Conservation (phyloP, 139 green algal genomes). For the Picochlorum sp. region DNA sequence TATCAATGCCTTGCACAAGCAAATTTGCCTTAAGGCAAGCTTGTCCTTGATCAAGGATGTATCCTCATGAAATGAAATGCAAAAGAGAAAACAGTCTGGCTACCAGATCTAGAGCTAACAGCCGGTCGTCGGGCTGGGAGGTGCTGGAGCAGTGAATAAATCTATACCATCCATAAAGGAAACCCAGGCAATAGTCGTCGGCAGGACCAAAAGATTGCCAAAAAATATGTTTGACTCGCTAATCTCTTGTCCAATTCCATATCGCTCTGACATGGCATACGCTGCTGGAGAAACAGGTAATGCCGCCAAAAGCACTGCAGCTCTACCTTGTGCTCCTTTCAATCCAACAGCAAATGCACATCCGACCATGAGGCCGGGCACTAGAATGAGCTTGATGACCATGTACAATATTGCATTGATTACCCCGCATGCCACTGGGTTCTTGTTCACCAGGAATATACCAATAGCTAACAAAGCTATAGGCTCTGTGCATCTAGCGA, state of each 20-base stretch:
- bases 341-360: slow-evolving; percentile 24
- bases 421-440: slow-evolving; percentile 5
- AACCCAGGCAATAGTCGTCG: slow-evolving; percentile 24
- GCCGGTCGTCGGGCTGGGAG: neutral
- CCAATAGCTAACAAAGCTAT: slow-evolving; percentile 21
- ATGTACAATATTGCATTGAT: slow-evolving; percentile 13
- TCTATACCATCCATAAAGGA: slow-evolving; percentile 15
- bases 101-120: too few relatives aligned
- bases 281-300: slow-evolving; percentile 15
- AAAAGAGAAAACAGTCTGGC: too few relatives aligned
- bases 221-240: slow-evolving; percentile 20
- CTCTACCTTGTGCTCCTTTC: slow-evolving; percentile 3
- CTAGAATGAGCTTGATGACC: slow-evolving; percentile 20
- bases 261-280: slow-evolving; percentile 15
- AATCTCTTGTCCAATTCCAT: slow-evolving; percentile 3
- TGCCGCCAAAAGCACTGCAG: slow-evolving; percentile 15
- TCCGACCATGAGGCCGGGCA: slow-evolving; percentile 18
- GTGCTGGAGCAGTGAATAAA: slow-evolving; percentile 1
- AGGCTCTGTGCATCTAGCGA: slow-evolving; percentile 22
- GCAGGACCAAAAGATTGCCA: slow-evolving; percentile 24
- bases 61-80: too few relatives aligned
- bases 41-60: too few relatives aligned
- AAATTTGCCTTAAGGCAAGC: too few relatives aligned
- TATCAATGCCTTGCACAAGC: too few relatives aligned
- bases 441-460: slow-evolving; percentile 16